These are phyloP conservation scores for Boletus huronensis DNA, from an alignment of 768 basidiomycete species.

Conservation along the genomic window DNA sequence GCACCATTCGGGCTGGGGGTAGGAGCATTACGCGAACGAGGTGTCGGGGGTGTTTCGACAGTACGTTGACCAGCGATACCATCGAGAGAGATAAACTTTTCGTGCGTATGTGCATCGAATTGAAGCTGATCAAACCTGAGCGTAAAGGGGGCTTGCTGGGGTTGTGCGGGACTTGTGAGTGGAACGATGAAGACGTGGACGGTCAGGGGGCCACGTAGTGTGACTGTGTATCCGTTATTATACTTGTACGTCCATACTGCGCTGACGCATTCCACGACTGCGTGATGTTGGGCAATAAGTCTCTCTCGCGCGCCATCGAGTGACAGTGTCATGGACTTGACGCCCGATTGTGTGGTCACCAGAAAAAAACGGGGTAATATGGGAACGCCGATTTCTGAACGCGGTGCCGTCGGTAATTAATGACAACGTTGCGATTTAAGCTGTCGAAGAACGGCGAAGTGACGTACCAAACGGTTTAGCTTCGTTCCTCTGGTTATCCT, in stretches of 20 bases:
- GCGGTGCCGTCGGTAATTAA: conserved; percentile 11
- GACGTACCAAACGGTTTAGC: conserved; percentile 79
- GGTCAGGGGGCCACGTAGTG: conserved; percentile 69
- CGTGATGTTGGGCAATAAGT: conserved; percentile 41
- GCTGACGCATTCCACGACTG: conserved; percentile 63
- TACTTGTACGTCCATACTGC: conserved; percentile 85
- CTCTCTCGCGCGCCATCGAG: conserved; percentile 77
- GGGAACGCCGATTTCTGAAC: conserved; percentile 70
- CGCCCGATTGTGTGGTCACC: conserved; percentile 80
- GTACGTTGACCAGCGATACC: conserved; percentile 50
- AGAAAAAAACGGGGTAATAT: conserved; percentile 83
- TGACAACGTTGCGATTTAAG: conserved; percentile 1
- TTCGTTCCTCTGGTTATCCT: conserved; percentile 73
- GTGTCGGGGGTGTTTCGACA: conserved; percentile 41
- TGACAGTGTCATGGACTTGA: conserved; percentile 77
- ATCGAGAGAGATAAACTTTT: conserved; percentile 71
- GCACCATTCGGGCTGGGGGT: conserved; percentile 34
- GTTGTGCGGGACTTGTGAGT: conserved; percentile 10
- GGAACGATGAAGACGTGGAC: conserved; percentile 51
- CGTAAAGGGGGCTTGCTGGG: conserved; percentile 24
- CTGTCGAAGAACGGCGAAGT: conserved; percentile 7
- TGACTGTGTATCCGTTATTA: conserved; percentile 74
- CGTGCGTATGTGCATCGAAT: conserved; percentile 71
- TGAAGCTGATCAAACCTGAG: conserved; percentile 72
- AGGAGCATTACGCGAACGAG: conserved; percentile 31